These are phyloP conservation scores for Paramecium pentaurelia DNA, from an alignment of 73 alveolate genomes.

Conservation along the genomic window DNA sequence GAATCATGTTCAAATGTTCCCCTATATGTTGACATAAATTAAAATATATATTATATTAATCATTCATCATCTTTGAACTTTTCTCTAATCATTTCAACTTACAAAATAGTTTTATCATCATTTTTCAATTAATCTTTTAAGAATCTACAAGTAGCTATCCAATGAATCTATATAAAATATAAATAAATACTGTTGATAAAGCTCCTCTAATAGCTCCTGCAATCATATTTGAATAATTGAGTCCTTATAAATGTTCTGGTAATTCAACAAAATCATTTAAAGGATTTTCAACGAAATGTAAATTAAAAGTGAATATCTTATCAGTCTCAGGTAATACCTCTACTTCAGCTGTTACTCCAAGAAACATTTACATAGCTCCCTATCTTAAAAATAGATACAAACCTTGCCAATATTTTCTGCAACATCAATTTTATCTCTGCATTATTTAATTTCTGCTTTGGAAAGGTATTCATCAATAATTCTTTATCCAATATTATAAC, in stretches of 20 bases:
- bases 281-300: conserved; percentile 49
- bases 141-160: conserved; percentile 41
- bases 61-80: conserved; percentile 62
- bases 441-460: conserved; percentile 49
- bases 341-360: conserved; percentile 51
- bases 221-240: conserved; percentile 49
- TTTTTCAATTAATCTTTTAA: conserved; percentile 36
- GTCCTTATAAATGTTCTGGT: conserved; percentile 59
- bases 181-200: conserved; percentile 7
- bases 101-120: conserved; percentile 51
- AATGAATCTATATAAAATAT: not conserved
- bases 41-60: conserved; percentile 39
- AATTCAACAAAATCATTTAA: conserved; percentile 59
- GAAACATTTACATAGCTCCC: conserved; percentile 58
- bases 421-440: conserved; percentile 46
- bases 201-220: conserved; percentile 65
- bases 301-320: conserved; percentile 33
- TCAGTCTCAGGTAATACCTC: conserved; percentile 49
- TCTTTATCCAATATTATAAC: conserved; percentile 57
- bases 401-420: conserved; percentile 62
- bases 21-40: conserved; percentile 9
- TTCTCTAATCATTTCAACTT: conserved; percentile 54
- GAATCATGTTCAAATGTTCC: conserved; percentile 1
- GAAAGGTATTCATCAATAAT: conserved; percentile 53
- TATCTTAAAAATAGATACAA: not conserved